A percentile compares a stretch with the other conserved stretches of the same genome.
Evolutionary conservation across 169 alveolate species (phyloP).

Genomic region (Babesia caballi): DNA sequence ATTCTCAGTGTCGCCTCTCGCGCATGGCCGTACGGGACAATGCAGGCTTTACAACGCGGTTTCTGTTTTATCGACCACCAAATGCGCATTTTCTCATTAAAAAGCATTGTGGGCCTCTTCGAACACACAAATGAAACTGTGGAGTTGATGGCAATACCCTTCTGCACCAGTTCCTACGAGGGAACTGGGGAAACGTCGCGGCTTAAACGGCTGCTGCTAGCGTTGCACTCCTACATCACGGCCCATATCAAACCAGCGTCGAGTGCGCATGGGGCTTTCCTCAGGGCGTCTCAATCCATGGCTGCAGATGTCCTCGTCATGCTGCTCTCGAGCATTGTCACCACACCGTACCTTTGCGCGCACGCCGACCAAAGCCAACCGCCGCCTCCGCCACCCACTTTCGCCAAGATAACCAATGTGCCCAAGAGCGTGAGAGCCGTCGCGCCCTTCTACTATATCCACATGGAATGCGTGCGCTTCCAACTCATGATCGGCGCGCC

Average conservation of each 20-base stretch:
- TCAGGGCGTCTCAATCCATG: conserved; percentile 32
- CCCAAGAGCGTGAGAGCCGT: conserved; percentile 4
- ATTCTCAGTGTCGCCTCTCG: not conserved
- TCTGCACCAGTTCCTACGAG: conserved; percentile 8
- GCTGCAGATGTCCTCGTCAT: conserved; percentile 22
- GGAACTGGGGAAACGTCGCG: not conserved
- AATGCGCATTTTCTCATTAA: conserved; percentile 23
- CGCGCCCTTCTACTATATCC: conserved; percentile 27
- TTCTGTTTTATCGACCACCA: conserved; percentile 10
- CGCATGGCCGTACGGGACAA: conserved; percentile 4
- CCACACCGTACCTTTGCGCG: conserved; percentile 8
- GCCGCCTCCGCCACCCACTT: not conserved
- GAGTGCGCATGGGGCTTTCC: not conserved
- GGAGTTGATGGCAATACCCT: conserved; percentile 18
- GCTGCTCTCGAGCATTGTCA: conserved; percentile 14
- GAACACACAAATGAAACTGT: not conserved
- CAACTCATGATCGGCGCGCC: not conserved
- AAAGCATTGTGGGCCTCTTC: not conserved
- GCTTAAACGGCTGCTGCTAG: not conserved
- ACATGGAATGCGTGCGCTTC: conserved; percentile 13
- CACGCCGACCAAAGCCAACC: not conserved
- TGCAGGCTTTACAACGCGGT: conserved; percentile 1
- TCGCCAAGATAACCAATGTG: not conserved
- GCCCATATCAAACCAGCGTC: not conserved
- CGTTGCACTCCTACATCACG: not conserved